These are phyloP conservation scores for Coccomyxa subellipsoidea DNA, from an alignment of 163 green algal genomes.

Conservation along the genomic window DNA sequence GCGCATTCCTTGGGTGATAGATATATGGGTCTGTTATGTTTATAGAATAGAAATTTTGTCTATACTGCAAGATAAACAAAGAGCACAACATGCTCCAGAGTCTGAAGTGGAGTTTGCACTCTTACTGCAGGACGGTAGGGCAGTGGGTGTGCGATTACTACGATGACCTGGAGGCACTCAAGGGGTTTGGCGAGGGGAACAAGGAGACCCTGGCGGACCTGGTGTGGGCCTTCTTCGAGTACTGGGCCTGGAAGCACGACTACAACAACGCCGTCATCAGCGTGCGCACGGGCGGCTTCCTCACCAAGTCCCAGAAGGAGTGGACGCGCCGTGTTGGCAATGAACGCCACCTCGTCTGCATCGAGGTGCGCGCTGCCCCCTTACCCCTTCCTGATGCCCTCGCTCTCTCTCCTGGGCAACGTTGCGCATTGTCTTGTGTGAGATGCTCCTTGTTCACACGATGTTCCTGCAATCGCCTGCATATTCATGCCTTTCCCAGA, in stretches of 20 bases:
- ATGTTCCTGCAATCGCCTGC: no score
- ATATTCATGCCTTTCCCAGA: no score
- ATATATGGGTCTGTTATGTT: no score
- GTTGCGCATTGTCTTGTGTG: no score
- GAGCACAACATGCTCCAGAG: no score
- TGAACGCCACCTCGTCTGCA: slow-evolving; percentile 88
- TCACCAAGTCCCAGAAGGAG: slow-evolving; percentile 75
- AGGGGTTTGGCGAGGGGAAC: slow-evolving; percentile 71
- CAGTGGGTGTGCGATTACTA: slow-evolving; percentile 67
- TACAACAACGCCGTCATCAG: slow-evolving; percentile 76
- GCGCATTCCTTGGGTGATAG: no score
- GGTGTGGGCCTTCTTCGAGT: slow-evolving; percentile 85
- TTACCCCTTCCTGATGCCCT: neutral
- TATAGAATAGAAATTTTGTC: no score
- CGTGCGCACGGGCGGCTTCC: slow-evolving; percentile 55
- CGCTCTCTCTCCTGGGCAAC: no score
- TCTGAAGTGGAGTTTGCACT: no score
- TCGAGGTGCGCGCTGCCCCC: slow-evolving; percentile 37
- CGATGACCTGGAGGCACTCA: slow-evolving; percentile 53
- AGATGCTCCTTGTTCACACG: no score
- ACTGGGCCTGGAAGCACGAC: slow-evolving; percentile 90
- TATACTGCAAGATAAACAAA: no score
- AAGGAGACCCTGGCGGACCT: slow-evolving; percentile 76
- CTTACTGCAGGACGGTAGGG: slow-evolving; percentile 27
- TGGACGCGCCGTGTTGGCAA: slow-evolving; percentile 85